These are phyloP conservation scores for Entonaema liquescens DNA, from an alignment of 495 filamentous ascomycete genomes.

Conservation along the genomic window DNA sequence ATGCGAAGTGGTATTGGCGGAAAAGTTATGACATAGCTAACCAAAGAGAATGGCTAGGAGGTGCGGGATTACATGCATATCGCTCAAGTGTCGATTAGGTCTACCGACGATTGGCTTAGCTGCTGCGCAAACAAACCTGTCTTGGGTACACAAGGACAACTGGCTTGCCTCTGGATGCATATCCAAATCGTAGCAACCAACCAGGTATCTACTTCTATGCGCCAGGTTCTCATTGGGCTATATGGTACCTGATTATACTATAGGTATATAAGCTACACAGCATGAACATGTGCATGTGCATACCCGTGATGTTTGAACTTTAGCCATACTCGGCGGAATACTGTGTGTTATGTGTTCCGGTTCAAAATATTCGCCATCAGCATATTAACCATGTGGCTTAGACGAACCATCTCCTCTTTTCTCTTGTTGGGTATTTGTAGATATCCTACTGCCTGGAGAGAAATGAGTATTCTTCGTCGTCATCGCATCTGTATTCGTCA, in stretches of 20 bases:
- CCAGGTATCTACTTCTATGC: slow-evolving; percentile 10
- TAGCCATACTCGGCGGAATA: neutral
- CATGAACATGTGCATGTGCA: neutral
- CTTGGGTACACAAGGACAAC: slow-evolving; percentile 18
- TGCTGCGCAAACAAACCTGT: slow-evolving; percentile 10
- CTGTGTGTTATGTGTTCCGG: neutral
- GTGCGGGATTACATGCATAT: slow-evolving; percentile 25
- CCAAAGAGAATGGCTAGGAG: neutral
- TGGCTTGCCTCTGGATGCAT: slow-evolving; percentile 17
- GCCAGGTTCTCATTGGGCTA: neutral
- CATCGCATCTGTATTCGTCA: slow-evolving; percentile 28
- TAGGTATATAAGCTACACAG: neutral
- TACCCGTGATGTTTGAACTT: neutral
- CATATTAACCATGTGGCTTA: neutral
- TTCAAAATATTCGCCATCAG: no score
- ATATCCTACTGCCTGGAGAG: slow-evolving; percentile 18
- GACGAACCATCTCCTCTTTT: neutral
- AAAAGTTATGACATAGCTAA: neutral
- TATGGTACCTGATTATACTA: no score
- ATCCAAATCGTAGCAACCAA: neutral
- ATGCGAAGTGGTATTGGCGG: neutral
- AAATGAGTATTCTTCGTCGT: slow-evolving; percentile 6
- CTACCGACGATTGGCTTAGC: slow-evolving; percentile 16
- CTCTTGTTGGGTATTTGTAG: neutral
- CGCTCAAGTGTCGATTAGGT: slow-evolving; percentile 7